These are phyloP conservation scores for Penicillium soppii DNA, from an alignment of 495 filamentous ascomycete species.

Conservation along the genomic window DNA sequence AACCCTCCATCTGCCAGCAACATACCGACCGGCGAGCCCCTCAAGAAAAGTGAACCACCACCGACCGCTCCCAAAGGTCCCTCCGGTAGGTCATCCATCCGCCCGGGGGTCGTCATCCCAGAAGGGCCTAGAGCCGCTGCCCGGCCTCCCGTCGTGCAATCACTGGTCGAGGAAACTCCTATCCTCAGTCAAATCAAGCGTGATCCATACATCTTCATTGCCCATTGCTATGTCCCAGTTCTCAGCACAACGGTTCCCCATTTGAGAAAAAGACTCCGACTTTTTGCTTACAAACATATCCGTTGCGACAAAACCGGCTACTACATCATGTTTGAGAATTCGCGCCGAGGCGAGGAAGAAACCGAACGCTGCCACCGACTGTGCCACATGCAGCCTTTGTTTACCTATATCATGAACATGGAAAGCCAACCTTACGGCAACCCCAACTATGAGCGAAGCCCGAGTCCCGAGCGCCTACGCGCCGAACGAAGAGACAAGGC, in stretches of 20 bases:
- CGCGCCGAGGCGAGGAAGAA: slow-evolving; percentile 70
- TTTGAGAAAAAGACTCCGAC: slow-evolving; percentile 80
- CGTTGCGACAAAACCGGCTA: slow-evolving; percentile 82
- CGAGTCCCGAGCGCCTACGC: slow-evolving; percentile 52
- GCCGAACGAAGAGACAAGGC: slow-evolving; percentile 56
- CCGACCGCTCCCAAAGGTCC: slow-evolving; percentile 85
- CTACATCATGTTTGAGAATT: slow-evolving; percentile 84
- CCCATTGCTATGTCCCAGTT: slow-evolving; percentile 83
- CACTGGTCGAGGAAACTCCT: slow-evolving; percentile 57
- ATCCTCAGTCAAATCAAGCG: slow-evolving; percentile 67
- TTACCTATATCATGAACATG: slow-evolving; percentile 94
- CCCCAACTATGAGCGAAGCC: slow-evolving; percentile 62
- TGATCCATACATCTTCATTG: slow-evolving; percentile 91
- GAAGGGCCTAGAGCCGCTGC: slow-evolving; percentile 43
- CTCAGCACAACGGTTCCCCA: slow-evolving; percentile 79
- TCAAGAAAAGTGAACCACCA: slow-evolving; percentile 61
- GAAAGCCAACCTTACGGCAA: slow-evolving; percentile 71
- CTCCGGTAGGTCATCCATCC: slow-evolving; percentile 58
- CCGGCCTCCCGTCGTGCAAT: slow-evolving; percentile 45
- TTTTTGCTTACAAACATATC: slow-evolving; percentile 73
- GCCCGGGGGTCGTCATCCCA: slow-evolving; percentile 40
- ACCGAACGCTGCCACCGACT: slow-evolving; percentile 71
- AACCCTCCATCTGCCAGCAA: slow-evolving; percentile 21
- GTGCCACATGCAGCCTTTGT: slow-evolving; percentile 73
- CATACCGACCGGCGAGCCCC: slow-evolving; percentile 22